Evolutionary conservation across 75 land plant genomes (phyloP).

Genomic region (Sequoiadendron giganteum): DNA sequence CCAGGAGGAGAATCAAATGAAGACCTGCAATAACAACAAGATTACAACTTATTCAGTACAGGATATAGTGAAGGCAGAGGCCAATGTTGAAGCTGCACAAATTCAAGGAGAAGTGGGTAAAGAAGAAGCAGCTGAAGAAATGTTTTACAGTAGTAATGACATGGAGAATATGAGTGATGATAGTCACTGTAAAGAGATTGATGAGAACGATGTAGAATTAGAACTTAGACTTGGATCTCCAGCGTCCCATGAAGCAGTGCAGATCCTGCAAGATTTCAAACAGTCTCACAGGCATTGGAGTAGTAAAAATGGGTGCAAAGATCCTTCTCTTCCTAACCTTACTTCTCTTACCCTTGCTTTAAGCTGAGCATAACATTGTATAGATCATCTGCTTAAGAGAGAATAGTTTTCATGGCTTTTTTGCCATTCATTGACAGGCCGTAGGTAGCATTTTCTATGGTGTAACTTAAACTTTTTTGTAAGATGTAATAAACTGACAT

Average conservation of each 20-base stretch:
- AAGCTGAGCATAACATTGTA: background rate
- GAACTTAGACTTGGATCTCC: background rate
- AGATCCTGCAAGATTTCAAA: background rate
- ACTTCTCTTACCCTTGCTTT: background rate
- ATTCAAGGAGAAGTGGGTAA: background rate
- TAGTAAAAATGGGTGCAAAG: background rate
- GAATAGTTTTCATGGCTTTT: background rate
- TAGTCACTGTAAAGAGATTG: background rate
- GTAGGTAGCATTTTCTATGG: background rate
- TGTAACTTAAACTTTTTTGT: background rate
- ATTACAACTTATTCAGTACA: background rate
- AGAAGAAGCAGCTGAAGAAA: too few relatives aligned
- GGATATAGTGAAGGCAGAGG: background rate
- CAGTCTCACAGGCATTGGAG: background rate
- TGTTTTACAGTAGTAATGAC: background rate
- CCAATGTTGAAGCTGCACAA: background rate
- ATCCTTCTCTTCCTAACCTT: background rate
- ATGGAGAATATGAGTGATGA: background rate
- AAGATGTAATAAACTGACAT: background rate
- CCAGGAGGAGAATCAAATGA: background rate
- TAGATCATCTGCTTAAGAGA: background rate
- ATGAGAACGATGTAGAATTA: background rate
- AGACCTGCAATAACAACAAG: background rate
- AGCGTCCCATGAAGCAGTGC: background rate
- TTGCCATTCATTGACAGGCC: background rate